Evolutionary conservation across 1,139 yeast species (phyloP), one percentile per base, ranked within the genome.

Genomic region (Candida sanyaensis): DNA sequence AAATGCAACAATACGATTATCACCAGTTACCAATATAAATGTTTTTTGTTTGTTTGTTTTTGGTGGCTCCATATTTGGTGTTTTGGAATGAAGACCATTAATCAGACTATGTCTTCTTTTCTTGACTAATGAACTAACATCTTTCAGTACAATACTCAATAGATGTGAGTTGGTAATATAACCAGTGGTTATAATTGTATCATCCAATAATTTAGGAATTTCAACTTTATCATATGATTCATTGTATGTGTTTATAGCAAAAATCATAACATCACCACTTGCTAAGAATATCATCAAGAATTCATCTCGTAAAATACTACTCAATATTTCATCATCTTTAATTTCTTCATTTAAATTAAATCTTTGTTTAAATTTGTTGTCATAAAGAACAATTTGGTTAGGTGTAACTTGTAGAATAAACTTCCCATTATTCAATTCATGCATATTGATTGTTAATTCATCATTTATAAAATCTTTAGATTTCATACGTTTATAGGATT

Each of bases 391-490:
- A 36, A 90, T 77, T 50, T 82, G 84, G 41, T 80, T 78, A 0
- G 88, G 81, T 0, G 95, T 85, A 1, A 90, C 83, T 62, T 91
- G 97, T 12, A 89, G 77, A 42, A 89, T 81, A 52, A 81, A 75
- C 52, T 82, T 78, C 1, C 84, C 84, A 30, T 77, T 76, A 48
- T 80, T 74, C 51, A 86, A 66, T 47, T 81, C 83, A 37, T 82
- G 88, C 59, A 88, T 84, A 32, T 83, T 81, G 11, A 90, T 73
- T 0, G 96, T 90, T 10, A 78, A 69, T 37, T 83, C 84, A 48
- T 83, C 77, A 51, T 83, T 81, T 49, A 83, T 77, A 60, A 90
- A 86, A 53, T 83, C 85, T 42, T 83, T 79, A 11, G 84, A 76
- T 46, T 81, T 82, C 50, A 86, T 70, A 46, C 88, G 78, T 36